Percentiles rank a stretch among this genome's conserved stretches.
phyloP scores from a whole-genome alignment of 345 rosid genomes.

The Lepidium aucheri region DNA sequence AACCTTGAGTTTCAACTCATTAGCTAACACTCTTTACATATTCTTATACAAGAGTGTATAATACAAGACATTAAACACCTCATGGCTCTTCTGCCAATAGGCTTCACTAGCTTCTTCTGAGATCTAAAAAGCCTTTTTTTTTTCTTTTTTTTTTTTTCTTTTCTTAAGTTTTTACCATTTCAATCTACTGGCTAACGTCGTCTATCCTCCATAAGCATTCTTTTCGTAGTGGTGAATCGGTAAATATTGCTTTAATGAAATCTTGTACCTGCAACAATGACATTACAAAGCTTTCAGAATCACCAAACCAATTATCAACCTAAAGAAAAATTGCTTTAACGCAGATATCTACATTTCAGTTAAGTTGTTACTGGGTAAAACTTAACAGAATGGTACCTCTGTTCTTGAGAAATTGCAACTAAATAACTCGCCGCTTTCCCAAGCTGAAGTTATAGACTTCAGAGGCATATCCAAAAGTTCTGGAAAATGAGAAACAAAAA shows the following conservation, averaged over 20 bases:
- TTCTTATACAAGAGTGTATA: slow-evolving; percentile 10
- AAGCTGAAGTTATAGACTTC: slow-evolving; percentile 62
- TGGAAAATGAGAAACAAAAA: slow-evolving; percentile 20
- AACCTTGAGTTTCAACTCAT: slow-evolving; percentile 1
- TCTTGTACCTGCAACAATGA: slow-evolving; percentile 53
- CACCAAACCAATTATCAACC: not conserved
- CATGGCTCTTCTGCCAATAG: not conserved
- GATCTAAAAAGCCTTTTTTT: not conserved
- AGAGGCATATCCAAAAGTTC: slow-evolving; percentile 90
- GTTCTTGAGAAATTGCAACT: slow-evolving; percentile 55
- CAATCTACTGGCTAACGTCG: slow-evolving; percentile 14
- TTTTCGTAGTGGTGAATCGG: slow-evolving; percentile 81
- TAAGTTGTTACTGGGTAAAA: not conserved
- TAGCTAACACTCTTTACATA: slow-evolving; percentile 8
- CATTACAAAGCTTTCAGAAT: not conserved
- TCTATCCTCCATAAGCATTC: slow-evolving; percentile 88
- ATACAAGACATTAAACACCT: slow-evolving; percentile 4
- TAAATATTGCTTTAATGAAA: slow-evolving; percentile 75
- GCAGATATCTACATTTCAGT: not conserved
- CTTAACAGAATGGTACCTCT: slow-evolving; percentile 50
- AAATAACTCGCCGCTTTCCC: slow-evolving; percentile 85
- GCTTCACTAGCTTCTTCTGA: slow-evolving; percentile 3
- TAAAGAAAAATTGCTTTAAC: not conserved
- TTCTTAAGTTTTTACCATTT: not conserved
- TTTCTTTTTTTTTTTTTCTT: no score